Evolutionary conservation across 23 red algal genomes (phyloP).

Genomic region (Gracilaria caudata): DNA sequence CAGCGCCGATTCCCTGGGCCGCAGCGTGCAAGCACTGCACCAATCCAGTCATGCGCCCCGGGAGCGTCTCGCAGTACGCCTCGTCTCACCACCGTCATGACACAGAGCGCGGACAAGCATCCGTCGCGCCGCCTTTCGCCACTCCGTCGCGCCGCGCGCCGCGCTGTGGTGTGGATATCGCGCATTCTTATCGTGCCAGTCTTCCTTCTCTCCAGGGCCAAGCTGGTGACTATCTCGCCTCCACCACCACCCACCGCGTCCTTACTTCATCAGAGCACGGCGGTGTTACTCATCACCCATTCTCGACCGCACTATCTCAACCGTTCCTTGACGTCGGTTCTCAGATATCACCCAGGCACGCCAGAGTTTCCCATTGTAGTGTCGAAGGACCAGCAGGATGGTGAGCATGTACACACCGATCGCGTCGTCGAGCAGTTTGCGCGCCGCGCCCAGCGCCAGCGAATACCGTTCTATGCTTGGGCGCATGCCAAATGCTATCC

Average conservation of each 20-base stretch:
- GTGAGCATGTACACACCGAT: conserved; percentile 12
- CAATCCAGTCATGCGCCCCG: no score
- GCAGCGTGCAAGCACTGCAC: no score
- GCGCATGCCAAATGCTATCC: conserved; percentile 40
- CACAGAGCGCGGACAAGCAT: no score
- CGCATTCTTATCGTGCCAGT: conserved; percentile 23
- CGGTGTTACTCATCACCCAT: conserved; percentile 63
- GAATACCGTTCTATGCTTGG: conserved; percentile 36
- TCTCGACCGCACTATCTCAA: conserved; percentile 61
- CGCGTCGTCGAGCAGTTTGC: conserved; percentile 1
- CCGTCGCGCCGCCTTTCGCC: background rate
- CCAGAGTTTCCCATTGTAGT: conserved; percentile 55
- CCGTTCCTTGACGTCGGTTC: conserved; percentile 31
- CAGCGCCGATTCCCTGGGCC: no score
- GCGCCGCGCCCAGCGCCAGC: background rate
- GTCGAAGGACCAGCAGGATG: conserved; percentile 65
- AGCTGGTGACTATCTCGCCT: conserved; percentile 23
- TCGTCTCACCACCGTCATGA: background rate
- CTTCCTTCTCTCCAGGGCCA: conserved; percentile 39
- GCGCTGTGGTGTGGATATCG: conserved; percentile 19
- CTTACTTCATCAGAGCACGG: conserved; percentile 21
- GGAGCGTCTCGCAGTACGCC: no score
- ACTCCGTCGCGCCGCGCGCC: background rate
- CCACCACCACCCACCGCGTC: background rate
- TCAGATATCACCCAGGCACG: conserved; percentile 38